phyloP scores from a whole-genome alignment of 352 stramenopile genomes.

The Pythium oligandrum region DNA sequence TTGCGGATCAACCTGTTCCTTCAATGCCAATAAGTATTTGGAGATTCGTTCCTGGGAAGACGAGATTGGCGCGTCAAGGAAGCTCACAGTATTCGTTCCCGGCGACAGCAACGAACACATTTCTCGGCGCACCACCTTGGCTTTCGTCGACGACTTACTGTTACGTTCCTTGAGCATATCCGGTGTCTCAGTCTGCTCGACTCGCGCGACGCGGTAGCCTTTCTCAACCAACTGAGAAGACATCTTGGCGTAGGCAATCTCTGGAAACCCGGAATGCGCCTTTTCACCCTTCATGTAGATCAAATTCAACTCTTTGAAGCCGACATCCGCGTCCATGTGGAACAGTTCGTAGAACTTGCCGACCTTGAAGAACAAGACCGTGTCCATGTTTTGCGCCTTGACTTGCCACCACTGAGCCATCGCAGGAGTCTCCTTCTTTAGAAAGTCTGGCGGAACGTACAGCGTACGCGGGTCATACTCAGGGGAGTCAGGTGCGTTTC shows the following conservation, averaged over 20 bases:
- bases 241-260: constrained; percentile 97
- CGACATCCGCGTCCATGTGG: constrained; percentile 98
- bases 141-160: constrained; percentile 54
- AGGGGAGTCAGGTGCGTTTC: constrained; percentile 70
- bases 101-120: constrained; percentile 95
- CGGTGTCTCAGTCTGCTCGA: constrained; percentile 99
- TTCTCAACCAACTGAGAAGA: constrained; percentile 92
- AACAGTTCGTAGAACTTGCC: constrained; percentile 96
- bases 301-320: constrained; percentile 93
- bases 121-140: constrained; percentile 91
- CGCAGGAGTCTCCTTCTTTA: constrained; percentile 90
- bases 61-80: constrained; percentile 85
- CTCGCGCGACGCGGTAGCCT: constrained; percentile 96
- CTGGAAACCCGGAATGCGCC: constrained; percentile 97
- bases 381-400: constrained; percentile 97
- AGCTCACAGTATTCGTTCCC: constrained; percentile 95
- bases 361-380: constrained; percentile 99
- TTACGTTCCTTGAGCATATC: constrained; percentile 96
- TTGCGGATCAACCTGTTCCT: constrained; percentile 63
- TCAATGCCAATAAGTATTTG: constrained; percentile 58
- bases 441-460: constrained; percentile 80
- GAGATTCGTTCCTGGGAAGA: constrained; percentile 39
- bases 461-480: constrained; percentile 94
- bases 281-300: constrained; percentile 99
- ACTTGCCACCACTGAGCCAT: constrained; percentile 99